phyloP scores from a whole-genome alignment of 305 asterid species.

The Fraxinus sp. region DNA sequence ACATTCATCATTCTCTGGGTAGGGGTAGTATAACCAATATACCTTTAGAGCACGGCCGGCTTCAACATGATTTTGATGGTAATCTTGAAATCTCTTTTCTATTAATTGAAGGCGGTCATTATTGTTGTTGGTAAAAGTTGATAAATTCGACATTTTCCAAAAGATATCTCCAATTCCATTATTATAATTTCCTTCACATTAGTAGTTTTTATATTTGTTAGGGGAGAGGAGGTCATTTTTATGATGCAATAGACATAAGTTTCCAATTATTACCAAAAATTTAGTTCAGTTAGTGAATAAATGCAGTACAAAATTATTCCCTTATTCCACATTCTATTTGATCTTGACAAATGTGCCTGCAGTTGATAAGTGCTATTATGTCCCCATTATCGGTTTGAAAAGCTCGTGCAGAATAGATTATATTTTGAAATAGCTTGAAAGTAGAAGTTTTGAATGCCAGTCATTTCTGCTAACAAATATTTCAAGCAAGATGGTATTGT shows the following conservation, averaged over 20 bases:
- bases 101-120: conserved; percentile 4
- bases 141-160: neutral
- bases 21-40: conserved; percentile 41
- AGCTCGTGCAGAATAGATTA: neutral
- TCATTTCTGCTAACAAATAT: conserved; percentile 1
- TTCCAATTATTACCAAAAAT: neutral
- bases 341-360: conserved; percentile 17
- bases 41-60: conserved; percentile 47
- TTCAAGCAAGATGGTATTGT: conserved; percentile 13
- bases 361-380: neutral
- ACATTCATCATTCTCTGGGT: conserved; percentile 45
- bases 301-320: neutral
- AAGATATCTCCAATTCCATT: neutral
- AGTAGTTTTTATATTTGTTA: neutral
- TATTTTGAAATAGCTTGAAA: neutral
- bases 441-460: conserved; percentile 1
- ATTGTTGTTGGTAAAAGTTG: neutral
- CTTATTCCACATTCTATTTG: conserved; percentile 8
- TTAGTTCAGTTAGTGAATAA: neutral
- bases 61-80: conserved; percentile 72
- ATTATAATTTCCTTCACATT: neutral
- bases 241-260: neutral
- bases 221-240: neutral
- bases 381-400: neutral
- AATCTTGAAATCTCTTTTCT: conserved; percentile 25